Base-by-base conservation (phyloP, 148 eudicot genomes). In the Suaeda aralocaspica region DNA sequence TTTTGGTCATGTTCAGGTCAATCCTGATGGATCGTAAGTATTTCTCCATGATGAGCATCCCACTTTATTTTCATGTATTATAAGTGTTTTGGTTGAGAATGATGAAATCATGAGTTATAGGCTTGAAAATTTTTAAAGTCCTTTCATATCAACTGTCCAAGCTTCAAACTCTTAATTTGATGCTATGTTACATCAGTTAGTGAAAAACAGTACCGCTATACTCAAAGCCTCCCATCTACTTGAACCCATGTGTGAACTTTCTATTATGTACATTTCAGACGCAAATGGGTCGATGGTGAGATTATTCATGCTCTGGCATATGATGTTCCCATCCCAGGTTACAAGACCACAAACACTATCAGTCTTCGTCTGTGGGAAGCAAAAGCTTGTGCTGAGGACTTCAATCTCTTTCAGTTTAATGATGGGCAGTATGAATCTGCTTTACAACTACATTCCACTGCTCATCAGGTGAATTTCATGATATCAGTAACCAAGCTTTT, bases 351-450 rank as follows among this genome's bases (percentile, higher is more conserved):
- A 82, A 95, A 91, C 76, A 95, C 97, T 44, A 95, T 83, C 52
- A 95, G 94, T 74, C 99, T 95, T 68, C 97, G 99, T 33, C 90
- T 95, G 53, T 95, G 99, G 99, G 99, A 91, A 77, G 99, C 99
- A 65, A 95, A 91, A 88, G 97, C 99, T 76, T 75, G 80, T 76
- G 84, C 93, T 44, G 79, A 69, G 71, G 97, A 94, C 78, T 85
- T 94, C 51, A 80, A 91, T 80, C 82, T 94, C 45, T 94, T 91
- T 69, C 89, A 87, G 66, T 91, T 94, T 72, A 94, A 94, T 79
- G 99, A 94, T 80, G 99, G 99, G 46, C 85, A 94, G 46, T 85
- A 91, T 76, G 92, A 89, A 81, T 80, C 96, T 71, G 95, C 99
- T 73, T 81, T 89, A 50, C 83, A 83, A 70, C 92, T 94, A 67